Evolutionary conservation across 2,329 filamentous ascomycete genomes (phyloP).

Genomic region (Paecilomyces sp.): DNA sequence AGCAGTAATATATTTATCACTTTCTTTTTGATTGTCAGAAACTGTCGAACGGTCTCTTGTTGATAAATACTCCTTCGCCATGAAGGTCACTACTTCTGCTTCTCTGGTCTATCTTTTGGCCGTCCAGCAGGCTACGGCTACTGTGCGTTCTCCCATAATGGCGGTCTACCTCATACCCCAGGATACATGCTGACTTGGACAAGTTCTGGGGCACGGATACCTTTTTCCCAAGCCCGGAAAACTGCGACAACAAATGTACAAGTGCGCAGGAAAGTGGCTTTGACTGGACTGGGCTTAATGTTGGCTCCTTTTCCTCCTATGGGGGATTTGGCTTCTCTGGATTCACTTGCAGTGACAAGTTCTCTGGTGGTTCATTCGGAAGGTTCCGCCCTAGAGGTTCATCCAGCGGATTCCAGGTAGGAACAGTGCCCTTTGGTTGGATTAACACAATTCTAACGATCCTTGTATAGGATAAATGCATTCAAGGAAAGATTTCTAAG

Average conservation of each 20-base stretch:
- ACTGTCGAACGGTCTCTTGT: slow-evolving; percentile 2
- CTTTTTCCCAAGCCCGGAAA: slow-evolving; percentile 60
- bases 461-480: slow-evolving; percentile 51
- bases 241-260: slow-evolving; percentile 71
- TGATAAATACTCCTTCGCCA: slow-evolving; percentile 6
- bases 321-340: slow-evolving; percentile 67
- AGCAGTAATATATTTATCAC: slow-evolving; percentile 3
- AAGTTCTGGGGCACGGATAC: slow-evolving; percentile 44
- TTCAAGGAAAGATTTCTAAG: slow-evolving; percentile 46
- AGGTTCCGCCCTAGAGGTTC: slow-evolving; percentile 6
- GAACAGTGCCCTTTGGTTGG: neutral
- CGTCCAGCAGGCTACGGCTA: slow-evolving; percentile 17
- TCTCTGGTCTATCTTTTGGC: slow-evolving; percentile 12
- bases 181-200: slow-evolving; percentile 1
- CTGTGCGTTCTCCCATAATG: slow-evolving; percentile 8
- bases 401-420: slow-evolving; percentile 12
- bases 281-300: slow-evolving; percentile 58
- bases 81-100: slow-evolving; percentile 13
- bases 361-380: slow-evolving; percentile 23
- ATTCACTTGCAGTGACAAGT: slow-evolving; percentile 60
- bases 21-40: neutral
- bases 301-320: slow-evolving; percentile 59
- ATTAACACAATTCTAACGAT: slow-evolving; percentile 16
- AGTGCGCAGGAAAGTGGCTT: slow-evolving; percentile 63
- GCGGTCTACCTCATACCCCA: too few species aligned